Evolutionary conservation across 768 basidiomycete genomes (phyloP), one percentile per base, ranked within the genome.

Genomic region (Tricholoma saponaceum): DNA sequence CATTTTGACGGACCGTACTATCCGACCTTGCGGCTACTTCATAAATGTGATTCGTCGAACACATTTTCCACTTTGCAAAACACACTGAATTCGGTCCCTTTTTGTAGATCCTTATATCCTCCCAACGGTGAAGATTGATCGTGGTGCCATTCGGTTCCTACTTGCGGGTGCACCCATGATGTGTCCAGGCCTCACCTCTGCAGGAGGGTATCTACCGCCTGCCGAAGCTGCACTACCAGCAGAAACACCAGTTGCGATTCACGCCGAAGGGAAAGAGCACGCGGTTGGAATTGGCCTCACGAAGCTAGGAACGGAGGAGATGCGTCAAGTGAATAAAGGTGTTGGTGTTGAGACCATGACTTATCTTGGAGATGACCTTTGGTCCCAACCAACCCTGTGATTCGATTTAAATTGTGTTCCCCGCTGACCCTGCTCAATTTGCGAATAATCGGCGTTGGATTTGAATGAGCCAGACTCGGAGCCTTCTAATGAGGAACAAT

Each of bases 81-180:
- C 23, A 30, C 32, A 28, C 54, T 60, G 37, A 58, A 49, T 37
- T 46, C 16, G n/a, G 26, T 28, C 25, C 33, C 43, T 28, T 54
- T n/a, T 47, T 55, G 2, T 71, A 99, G 96, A 97, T 77, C 97
- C 97, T 7, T 89, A 83, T 65, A 78, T 98, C 62, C 82, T 98
- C 30, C 93, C 95, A 4, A 85, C 81, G 65, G 94, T 96, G 51
- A 84, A 87, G 62, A 81, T 98, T 50, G 97, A 99, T 77, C 88
- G 96, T 52, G 97, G 97, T 51, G 97, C 97, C 54, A 99, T 99
- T 75, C 91, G 95, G 32, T 99, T 98, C 74, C 82, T 99, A 37
- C 84, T 99, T 47, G 88, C 86, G 10, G 97, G 93, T 14, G 93
- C 93, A 23, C 87, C 89, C 74, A 95, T 96, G 90, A 96, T 96